Base-by-base conservation (phyloP, 2,329 filamentous ascomycete genomes). In the Beauveria varroae region DNA sequence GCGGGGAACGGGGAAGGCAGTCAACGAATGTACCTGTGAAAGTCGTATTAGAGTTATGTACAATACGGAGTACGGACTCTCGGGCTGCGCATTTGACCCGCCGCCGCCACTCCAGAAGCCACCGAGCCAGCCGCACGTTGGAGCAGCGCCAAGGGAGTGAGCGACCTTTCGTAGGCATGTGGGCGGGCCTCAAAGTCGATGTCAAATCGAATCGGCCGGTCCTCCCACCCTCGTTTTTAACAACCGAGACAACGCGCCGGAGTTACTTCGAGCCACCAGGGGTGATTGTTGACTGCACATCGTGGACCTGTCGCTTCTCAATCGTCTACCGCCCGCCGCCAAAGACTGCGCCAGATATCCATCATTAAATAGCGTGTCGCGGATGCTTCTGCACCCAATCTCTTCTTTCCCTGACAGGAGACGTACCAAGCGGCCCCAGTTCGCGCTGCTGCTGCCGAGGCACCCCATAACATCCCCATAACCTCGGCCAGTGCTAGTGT, bases 401-500 rank as follows among this genome's bases (percentile, higher is more conserved):
- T n/a, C 50, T 6, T 18, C 7, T 43, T 40, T n/a, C 10, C 7
- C 30, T 28, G 37, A 43, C 37, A 18, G n/a, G 2, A 9, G n/a
- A 41, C 37, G 28, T 20, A 34, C 20, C 41, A 44, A 58, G 55
- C 34, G 30, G 20, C 46, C 46, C 46, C 46, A 51, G 46, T 52
- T 9, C 47, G 47, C 26, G n/a, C 14, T 46, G 30, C 47, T 57
- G 54, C 57, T 59, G 47, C 57, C 57, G 47, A 51, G 57, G 57
- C 57, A 52, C 57, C 57, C 57, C 57, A 30, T 55, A 43, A 26
- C 55, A 34, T 57, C 54, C 54, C 54, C 54, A 41, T 58, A 46
- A 58, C 57, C 57, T 60, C 57, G 57, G 57, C 50, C 57, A 54
- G 57, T 47, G 57, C 50, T 51, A 47, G 49, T 54, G 50, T 26